phyloP scores from a whole-genome alignment of 805 yeast genomes.

The Candida tallmaniae region DNA sequence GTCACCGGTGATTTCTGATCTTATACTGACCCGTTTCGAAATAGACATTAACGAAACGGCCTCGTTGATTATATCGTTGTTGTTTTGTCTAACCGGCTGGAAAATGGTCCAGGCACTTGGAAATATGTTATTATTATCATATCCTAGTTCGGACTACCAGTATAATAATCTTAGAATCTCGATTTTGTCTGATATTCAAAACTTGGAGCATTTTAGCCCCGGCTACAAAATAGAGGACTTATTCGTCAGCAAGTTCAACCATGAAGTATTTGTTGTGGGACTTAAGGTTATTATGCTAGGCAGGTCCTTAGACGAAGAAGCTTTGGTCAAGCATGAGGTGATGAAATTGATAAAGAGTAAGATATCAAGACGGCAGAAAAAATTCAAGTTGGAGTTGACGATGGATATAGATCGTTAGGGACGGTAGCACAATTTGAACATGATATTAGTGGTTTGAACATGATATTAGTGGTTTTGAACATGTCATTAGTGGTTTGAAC shows the following conservation, averaged over 20 bases:
- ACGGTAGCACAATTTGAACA: no score
- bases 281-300: slow-evolving; percentile 56
- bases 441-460: no score
- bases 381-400: slow-evolving; percentile 31
- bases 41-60: slow-evolving; percentile 42
- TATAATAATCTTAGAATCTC: slow-evolving; percentile 31
- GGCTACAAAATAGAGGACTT: slow-evolving; percentile 46
- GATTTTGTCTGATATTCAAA: slow-evolving; percentile 43
- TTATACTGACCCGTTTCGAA: slow-evolving; percentile 22
- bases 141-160: slow-evolving; percentile 42
- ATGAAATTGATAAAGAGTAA: slow-evolving; percentile 37
- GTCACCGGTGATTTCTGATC: slow-evolving; percentile 36
- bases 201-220: slow-evolving; percentile 49
- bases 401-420: slow-evolving; percentile 25
- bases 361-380: slow-evolving; percentile 19
- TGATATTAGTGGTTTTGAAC: no score
- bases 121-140: slow-evolving; percentile 48
- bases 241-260: slow-evolving; percentile 58
- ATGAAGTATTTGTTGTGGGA: slow-evolving; percentile 54
- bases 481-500: no score
- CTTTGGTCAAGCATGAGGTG: slow-evolving; percentile 48
- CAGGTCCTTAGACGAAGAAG: slow-evolving; percentile 69
- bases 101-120: slow-evolving; percentile 48
- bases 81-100: slow-evolving; percentile 49
- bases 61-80: slow-evolving; percentile 40